Base-by-base conservation (phyloP, 257 asterid species). In the Orobanche coerulescens region DNA sequence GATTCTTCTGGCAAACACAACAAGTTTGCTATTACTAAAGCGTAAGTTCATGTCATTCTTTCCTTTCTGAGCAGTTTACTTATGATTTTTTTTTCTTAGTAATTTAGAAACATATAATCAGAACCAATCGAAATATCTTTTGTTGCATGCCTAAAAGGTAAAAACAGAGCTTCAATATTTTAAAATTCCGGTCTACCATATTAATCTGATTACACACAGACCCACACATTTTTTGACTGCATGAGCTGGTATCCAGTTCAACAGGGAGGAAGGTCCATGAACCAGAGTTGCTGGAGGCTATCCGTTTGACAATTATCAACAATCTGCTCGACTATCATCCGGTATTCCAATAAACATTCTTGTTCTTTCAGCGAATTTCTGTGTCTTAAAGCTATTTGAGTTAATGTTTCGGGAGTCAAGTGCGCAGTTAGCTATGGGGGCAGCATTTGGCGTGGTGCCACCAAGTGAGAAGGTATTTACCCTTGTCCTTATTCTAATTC, bases 1-100 rank as follows among this genome's bases (percentile, higher is more conserved):
- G 98, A 92, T 82, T 83, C 95, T 66, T 89, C 95, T 16, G 98
- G 98, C 71, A 92, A 88, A 65, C 98, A 88, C 82, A 92, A 76
- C 81, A 92, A 73, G 76, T 92, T 92, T 70, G 81, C 88, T 65
- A 92, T 88, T 74, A 89, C 98, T 49, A 79, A 76, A 68, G 73
- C 83, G 98, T 92, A 84, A 80, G 96, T 72, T 68, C 46, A 47
- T 47, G 4, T 18, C 26, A n/a, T 28, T 30, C 47, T 20, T 39
- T 39, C 68, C 31, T 19, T 42, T 63, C 46, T 44, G 48, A 28
- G 18, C 34, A 2, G 46, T 28, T 46, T 30, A 13, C 51, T 51
- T 23, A 18, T 30, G n/a, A n/a, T n/a, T n/a, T n/a, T n/a, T n/a
- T n/a, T n/a, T n/a, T n/a, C 44, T 7, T 55, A 16, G 33, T 12